phyloP scores from a whole-genome alignment of 2,329 filamentous ascomycete species.

The Geosmithia putterillii region DNA sequence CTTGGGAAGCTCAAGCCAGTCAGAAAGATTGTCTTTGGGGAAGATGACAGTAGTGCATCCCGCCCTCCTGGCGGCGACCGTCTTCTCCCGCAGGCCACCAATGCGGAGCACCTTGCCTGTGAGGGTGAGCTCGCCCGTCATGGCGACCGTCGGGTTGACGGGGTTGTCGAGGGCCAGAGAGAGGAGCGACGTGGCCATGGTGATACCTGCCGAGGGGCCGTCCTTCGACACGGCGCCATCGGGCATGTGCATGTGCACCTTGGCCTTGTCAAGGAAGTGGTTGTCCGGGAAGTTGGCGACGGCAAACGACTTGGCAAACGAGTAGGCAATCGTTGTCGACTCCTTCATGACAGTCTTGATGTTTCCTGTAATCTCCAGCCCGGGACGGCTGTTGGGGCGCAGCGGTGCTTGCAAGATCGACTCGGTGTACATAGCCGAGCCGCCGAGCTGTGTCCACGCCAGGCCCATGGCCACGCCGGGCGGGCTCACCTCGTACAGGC shows the following conservation, averaged over 20 bases:
- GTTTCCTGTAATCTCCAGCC: slow-evolving; percentile 86
- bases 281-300: slow-evolving; percentile 79
- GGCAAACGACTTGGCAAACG: slow-evolving; percentile 83
- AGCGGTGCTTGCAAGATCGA: slow-evolving; percentile 84
- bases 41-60: slow-evolving; percentile 92
- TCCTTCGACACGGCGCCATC: slow-evolving; percentile 96
- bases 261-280: slow-evolving; percentile 90
- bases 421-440: slow-evolving; percentile 92
- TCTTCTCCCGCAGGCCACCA: slow-evolving; percentile 91
- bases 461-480: slow-evolving; percentile 95
- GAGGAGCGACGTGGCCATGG: slow-evolving; percentile 90
- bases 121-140: slow-evolving; percentile 95
- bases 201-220: slow-evolving; percentile 85
- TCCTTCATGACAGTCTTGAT: slow-evolving; percentile 98
- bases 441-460: slow-evolving; percentile 95
- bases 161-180: slow-evolving; percentile 70
- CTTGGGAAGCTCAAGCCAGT: slow-evolving; percentile 95
- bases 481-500: slow-evolving; percentile 86
- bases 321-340: slow-evolving; percentile 89
- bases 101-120: slow-evolving; percentile 95
- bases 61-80: slow-evolving; percentile 82
- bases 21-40: slow-evolving; percentile 86
- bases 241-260: slow-evolving; percentile 89
- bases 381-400: slow-evolving; percentile 58
- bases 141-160: slow-evolving; percentile 78